A percentile compares a stretch with the other conserved stretches of the same genome.
Conservation (phyloP, 2,329 filamentous ascomycete genomes). For the Ceratocystis huliohia region DNA sequence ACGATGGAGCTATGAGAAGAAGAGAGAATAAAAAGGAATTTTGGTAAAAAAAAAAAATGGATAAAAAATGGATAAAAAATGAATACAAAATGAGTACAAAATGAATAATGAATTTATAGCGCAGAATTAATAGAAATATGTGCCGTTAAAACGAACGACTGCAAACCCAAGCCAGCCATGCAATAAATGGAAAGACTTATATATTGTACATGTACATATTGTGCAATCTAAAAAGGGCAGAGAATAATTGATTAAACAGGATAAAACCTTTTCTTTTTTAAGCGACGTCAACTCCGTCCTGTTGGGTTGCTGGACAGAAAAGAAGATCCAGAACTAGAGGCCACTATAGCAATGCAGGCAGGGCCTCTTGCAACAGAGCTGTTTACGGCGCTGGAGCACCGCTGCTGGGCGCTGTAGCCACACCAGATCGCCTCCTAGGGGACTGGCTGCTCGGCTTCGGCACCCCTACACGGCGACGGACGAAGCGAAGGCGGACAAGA, state of each 20-base stretch:
- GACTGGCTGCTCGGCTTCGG: too few relatives aligned
- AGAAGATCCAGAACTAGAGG: too few relatives aligned
- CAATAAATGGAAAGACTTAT: background rate
- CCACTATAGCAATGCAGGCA: too few relatives aligned
- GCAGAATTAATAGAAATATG: background rate
- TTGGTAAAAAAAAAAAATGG: background rate
- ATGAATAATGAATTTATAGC: background rate
- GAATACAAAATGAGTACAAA: background rate
- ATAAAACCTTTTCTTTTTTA: background rate
- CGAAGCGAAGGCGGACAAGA: too few relatives aligned
- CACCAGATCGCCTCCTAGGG: too few relatives aligned
- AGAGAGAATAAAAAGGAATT: background rate
- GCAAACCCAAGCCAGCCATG: background rate
- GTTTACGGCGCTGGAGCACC: too few relatives aligned
- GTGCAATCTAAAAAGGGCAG: background rate
- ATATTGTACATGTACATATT: background rate
- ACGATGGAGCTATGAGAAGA: conserved; percentile 7
- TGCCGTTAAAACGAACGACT: background rate
- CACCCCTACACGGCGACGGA: too few relatives aligned
- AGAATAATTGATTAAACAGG: background rate
- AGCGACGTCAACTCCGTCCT: conserved; percentile 18
- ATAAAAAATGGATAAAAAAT: background rate
- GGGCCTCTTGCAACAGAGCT: too few relatives aligned
- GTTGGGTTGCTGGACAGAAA: background rate
- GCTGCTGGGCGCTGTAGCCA: too few relatives aligned